phyloP scores from a whole-genome alignment of 1,139 yeast species.

The Eremothecium sinecaudum region DNA sequence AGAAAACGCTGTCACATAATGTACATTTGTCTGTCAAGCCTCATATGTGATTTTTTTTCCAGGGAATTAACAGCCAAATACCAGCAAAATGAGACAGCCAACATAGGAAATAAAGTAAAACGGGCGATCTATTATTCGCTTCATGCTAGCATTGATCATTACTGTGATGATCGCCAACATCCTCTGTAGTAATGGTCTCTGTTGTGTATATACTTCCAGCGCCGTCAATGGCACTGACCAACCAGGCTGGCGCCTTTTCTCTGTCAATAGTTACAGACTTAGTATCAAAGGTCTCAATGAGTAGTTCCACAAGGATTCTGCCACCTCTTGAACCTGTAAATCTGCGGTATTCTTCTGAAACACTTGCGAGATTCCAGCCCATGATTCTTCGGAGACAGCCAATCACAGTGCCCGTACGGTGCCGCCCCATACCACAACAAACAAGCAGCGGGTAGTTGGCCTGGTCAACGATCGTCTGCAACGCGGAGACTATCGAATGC shows the following conservation, averaged over 20 bases:
- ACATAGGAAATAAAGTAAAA: no score
- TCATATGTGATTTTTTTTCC: no score
- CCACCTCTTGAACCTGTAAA: conserved; percentile 93
- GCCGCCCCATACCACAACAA: conserved; percentile 97
- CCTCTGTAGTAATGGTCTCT: no score
- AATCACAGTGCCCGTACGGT: conserved; percentile 89
- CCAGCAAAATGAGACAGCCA: no score
- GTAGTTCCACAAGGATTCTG: conserved; percentile 76
- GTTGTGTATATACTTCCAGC: no score
- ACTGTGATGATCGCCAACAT: no score
- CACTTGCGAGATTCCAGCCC: conserved; percentile 93
- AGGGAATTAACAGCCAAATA: no score
- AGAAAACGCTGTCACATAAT: no score
- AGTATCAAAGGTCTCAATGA: conserved; percentile 54
- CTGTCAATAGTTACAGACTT: conserved; percentile 25
- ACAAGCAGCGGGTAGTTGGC: conserved; percentile 76
- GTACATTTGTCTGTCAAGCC: no score
- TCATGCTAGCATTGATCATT: no score
- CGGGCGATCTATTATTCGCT: no score
- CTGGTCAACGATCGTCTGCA: conserved; percentile 61
- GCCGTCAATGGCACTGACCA: conserved; percentile 9
- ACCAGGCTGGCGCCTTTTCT: conserved; percentile 28
- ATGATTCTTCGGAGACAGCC: conserved; percentile 87
- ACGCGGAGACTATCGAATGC: conserved; percentile 65
- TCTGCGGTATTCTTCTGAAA: conserved; percentile 86